Evolutionary conservation across 1,284 basidiomycete species (phyloP).

Genomic region (Moesziomyces parantarcticus): DNA sequence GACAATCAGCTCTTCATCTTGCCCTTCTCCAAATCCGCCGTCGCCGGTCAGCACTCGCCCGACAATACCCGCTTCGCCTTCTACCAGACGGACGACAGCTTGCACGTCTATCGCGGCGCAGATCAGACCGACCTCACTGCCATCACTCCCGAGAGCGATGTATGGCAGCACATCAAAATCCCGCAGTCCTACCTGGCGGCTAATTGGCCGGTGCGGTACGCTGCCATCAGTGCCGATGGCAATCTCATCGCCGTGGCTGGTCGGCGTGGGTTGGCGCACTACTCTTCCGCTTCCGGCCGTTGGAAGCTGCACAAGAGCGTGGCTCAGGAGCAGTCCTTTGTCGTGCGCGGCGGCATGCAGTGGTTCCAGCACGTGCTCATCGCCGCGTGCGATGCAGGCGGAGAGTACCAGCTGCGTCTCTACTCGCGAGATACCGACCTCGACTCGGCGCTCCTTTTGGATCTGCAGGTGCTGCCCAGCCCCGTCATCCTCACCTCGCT

Average conservation of each 20-base stretch:
- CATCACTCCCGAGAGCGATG: constrained; percentile 98
- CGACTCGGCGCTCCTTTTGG: constrained; percentile 84
- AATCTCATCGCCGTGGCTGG: constrained; percentile 93
- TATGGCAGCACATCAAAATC: constrained; percentile 74
- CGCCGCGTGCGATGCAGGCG: constrained; percentile 75
- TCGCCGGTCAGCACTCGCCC: constrained; percentile 89
- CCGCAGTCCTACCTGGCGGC: constrained; percentile 86
- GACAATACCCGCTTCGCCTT: constrained; percentile 95
- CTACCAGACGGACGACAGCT: constrained; percentile 91
- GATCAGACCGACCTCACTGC: constrained; percentile 98
- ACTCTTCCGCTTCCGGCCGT: constrained; percentile 88
- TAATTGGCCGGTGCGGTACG: constrained; percentile 96
- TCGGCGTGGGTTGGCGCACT: constrained; percentile 88
- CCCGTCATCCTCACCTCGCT: constrained; percentile 72
- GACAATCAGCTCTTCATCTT: constrained; percentile 53
- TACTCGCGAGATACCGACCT: constrained; percentile 95
- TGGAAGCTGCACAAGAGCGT: constrained; percentile 92
- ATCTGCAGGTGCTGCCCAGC: constrained; percentile 81
- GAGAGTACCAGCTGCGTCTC: constrained; percentile 75
- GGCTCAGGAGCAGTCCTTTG: constrained; percentile 88
- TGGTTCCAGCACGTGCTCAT: constrained; percentile 98
- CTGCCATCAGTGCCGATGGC: constrained; percentile 89
- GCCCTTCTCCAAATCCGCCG: constrained; percentile 94
- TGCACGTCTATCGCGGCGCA: constrained; percentile 93
- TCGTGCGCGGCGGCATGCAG: constrained; percentile 87